Conservation (phyloP, 2,329 filamentous ascomycete species). For the Stagonosporopsis tanaceti region DNA sequence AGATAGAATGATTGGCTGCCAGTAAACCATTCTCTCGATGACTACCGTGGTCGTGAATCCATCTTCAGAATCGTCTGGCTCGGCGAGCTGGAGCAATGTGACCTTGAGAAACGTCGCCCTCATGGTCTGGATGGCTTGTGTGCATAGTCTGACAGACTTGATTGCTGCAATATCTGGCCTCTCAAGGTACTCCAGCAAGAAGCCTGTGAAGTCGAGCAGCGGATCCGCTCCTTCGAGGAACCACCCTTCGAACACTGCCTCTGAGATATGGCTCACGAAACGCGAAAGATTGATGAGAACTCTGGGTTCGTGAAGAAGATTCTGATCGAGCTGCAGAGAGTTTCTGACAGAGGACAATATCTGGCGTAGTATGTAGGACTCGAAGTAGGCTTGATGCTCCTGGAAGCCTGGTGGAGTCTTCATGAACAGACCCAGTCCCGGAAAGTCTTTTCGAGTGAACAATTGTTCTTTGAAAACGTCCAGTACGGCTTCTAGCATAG, state of each 20-base stretch:
- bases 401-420: constrained; percentile 92
- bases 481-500: constrained; percentile 78
- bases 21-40: constrained; percentile 88
- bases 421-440: constrained; percentile 82
- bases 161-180: constrained; percentile 79
- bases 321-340: constrained; percentile 74
- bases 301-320: constrained; percentile 78
- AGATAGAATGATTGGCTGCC: constrained; percentile 89
- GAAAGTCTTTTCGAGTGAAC: constrained; percentile 86
- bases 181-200: constrained; percentile 86
- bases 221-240: constrained; percentile 87
- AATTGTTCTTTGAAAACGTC: constrained; percentile 87
- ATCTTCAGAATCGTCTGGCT: constrained; percentile 73
- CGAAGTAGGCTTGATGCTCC: constrained; percentile 94
- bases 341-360: constrained; percentile 75
- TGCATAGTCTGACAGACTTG: constrained; percentile 92
- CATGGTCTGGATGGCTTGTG: constrained; percentile 79
- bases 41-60: constrained; percentile 73
- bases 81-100: constrained; percentile 81
- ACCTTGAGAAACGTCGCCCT: constrained; percentile 80
- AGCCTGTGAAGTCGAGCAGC: constrained; percentile 85
- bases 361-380: constrained; percentile 84
- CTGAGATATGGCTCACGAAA: constrained; percentile 80
- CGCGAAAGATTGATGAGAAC: constrained; percentile 87
- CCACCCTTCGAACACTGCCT: constrained; percentile 95